These are phyloP conservation scores for Phyllosticta citribraziliensis DNA, from an alignment of 2,329 filamentous ascomycete genomes.

Conservation along the genomic window DNA sequence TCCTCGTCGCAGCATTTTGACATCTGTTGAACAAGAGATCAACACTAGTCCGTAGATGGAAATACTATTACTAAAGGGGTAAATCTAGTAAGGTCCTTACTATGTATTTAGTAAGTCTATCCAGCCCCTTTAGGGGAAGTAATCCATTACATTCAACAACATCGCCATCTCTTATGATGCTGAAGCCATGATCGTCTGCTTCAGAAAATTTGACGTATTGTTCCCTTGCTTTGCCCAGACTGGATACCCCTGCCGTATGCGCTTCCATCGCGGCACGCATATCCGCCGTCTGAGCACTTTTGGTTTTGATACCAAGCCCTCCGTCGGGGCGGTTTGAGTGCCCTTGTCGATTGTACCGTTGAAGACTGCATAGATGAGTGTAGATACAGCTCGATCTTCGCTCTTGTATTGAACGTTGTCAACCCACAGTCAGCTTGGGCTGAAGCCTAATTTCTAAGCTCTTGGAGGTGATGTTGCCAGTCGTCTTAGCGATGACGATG, in stretches of 20 bases:
- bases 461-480: background rate
- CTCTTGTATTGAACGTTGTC: conserved; percentile 1
- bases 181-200: background rate
- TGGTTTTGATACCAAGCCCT: background rate
- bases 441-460: background rate
- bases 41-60: no score
- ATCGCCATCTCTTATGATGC: background rate
- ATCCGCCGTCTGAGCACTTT: no score
- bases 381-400: background rate
- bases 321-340: background rate
- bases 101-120: no score
- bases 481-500: background rate
- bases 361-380: no score
- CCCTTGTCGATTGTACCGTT: no score
- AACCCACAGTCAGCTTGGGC: conserved; percentile 8
- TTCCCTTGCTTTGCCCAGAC: background rate
- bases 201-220: background rate
- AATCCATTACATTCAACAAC: no score
- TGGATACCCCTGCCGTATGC: no score
- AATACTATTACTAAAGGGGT: no score
- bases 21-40: no score
- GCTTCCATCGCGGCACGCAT: no score
- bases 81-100: no score
- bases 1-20: background rate
- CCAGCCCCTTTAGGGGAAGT: no score